Evolutionary conservation across 2,329 filamentous ascomycete genomes (phyloP).

Genomic region (Cladophialophora exuberans): DNA sequence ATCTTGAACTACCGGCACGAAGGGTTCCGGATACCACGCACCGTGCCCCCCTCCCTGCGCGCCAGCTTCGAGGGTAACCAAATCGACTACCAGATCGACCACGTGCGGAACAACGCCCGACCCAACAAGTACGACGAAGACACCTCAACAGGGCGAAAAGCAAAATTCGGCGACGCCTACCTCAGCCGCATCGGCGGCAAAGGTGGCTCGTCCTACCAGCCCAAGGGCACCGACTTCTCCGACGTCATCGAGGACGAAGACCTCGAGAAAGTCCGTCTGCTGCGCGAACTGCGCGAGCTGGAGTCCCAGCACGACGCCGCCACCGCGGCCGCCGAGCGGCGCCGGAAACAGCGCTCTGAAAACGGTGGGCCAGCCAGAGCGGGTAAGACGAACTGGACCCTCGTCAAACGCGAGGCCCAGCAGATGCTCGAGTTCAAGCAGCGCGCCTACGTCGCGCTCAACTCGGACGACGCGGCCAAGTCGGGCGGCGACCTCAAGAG

Average conservation of each 20-base stretch:
- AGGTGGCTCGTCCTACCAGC: slow-evolving; percentile 73
- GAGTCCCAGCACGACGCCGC: slow-evolving; percentile 86
- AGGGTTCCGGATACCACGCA: slow-evolving; percentile 89
- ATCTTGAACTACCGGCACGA: slow-evolving; percentile 96
- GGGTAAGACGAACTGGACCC: slow-evolving; percentile 69
- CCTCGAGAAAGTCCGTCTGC: slow-evolving; percentile 95
- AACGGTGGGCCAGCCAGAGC: slow-evolving; percentile 26
- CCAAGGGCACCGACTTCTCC: slow-evolving; percentile 84
- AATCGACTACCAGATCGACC: slow-evolving; percentile 93
- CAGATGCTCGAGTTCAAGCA: slow-evolving; percentile 95
- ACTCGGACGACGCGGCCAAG: slow-evolving; percentile 65
- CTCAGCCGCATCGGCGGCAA: slow-evolving; percentile 81
- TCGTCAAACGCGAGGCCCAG: slow-evolving; percentile 93
- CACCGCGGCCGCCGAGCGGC: slow-evolving; percentile 70
- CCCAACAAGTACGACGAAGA: slow-evolving; percentile 66
- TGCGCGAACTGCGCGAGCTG: slow-evolving; percentile 87
- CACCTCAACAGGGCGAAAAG: slow-evolving; percentile 85
- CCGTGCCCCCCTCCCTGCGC: slow-evolving; percentile 86
- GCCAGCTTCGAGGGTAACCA: slow-evolving; percentile 92
- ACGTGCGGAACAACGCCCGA: slow-evolving; percentile 69
- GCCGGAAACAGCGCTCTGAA: slow-evolving; percentile 47
- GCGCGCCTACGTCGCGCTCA: slow-evolving; percentile 69
- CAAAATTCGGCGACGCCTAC: slow-evolving; percentile 97
- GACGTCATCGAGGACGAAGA: slow-evolving; percentile 82
- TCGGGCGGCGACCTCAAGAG: slow-evolving; percentile 74